Evolutionary conservation across 176 grass and related monocot species (phyloP).

Genomic region (Paspalum vaginatum): DNA sequence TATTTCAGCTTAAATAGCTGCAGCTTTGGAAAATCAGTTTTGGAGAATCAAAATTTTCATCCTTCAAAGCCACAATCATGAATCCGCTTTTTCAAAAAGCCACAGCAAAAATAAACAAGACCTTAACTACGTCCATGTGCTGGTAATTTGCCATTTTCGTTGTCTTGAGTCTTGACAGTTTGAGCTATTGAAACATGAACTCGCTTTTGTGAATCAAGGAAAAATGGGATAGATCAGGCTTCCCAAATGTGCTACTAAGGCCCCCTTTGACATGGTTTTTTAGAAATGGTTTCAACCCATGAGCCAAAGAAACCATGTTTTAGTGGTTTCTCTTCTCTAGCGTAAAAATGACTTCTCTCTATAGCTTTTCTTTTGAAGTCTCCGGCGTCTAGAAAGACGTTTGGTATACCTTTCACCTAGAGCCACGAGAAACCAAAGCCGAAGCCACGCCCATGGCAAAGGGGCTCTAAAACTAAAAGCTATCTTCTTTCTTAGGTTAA

Average conservation of each 20-base stretch:
- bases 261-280: no score
- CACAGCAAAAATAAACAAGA: not conserved
- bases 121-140: not conserved
- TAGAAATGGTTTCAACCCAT: no score
- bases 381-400: no score
- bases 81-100: not conserved
- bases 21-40: not conserved
- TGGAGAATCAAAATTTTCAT: not conserved
- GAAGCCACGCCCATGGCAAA: no score
- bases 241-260: not conserved
- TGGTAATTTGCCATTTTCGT: not conserved
- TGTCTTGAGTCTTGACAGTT: not conserved
- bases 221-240: not conserved
- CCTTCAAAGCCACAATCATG: not conserved
- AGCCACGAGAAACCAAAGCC: no score
- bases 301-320: no score
- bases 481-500: not conserved
- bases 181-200: slow-evolving; percentile 3
- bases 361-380: no score
- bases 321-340: no score
- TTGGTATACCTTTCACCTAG: no score
- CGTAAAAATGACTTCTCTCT: no score
- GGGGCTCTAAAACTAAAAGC: no score
- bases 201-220: not conserved
- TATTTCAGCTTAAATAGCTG: not conserved